phyloP scores from a whole-genome alignment of 1,139 yeast species.

The Kazachstania sp. region DNA sequence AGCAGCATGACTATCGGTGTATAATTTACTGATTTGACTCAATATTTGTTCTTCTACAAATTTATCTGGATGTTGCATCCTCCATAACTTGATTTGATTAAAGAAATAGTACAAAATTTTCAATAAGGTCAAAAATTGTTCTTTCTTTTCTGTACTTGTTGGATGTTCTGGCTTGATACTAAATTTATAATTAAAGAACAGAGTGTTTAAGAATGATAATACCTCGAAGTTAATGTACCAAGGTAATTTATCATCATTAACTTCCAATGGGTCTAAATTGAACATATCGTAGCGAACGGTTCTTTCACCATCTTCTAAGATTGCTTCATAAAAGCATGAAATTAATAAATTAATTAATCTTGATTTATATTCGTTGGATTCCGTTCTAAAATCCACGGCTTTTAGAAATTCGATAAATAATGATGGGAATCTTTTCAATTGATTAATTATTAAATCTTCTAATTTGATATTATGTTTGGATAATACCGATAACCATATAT shows the following conservation, averaged over 20 bases:
- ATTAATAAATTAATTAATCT: slow-evolving; percentile 33
- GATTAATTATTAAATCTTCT: slow-evolving; percentile 23
- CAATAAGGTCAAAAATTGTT: slow-evolving; percentile 26
- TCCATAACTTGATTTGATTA: slow-evolving; percentile 32
- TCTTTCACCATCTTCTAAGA: slow-evolving; percentile 39
- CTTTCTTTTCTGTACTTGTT: slow-evolving; percentile 9
- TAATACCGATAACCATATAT: slow-evolving; percentile 17
- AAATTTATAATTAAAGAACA: slow-evolving; percentile 26
- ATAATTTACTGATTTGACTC: slow-evolving; percentile 10
- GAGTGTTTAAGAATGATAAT: slow-evolving; percentile 23
- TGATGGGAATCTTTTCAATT: slow-evolving; percentile 32
- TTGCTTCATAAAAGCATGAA: slow-evolving; percentile 36
- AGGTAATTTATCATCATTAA: slow-evolving; percentile 24
- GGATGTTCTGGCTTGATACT: slow-evolving; percentile 6
- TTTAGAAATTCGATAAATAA: slow-evolving; percentile 35
- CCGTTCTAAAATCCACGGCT: slow-evolving; percentile 11
- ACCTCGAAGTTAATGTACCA: slow-evolving; percentile 31
- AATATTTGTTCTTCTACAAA: slow-evolving; percentile 6
- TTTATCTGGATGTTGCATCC: slow-evolving; percentile 11
- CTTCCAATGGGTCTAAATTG: slow-evolving; percentile 21
- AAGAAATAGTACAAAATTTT: slow-evolving; percentile 32
- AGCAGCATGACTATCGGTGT: slow-evolving; percentile 29
- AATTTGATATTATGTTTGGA: slow-evolving; percentile 7
- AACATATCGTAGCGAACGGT: slow-evolving; percentile 30
- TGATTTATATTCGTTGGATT: slow-evolving; percentile 26